Percentiles rank a stretch among this genome's conserved stretches.
These are phyloP conservation scores for Gossypium anomalum DNA, from an alignment of 345 rosid genomes.

Conservation along the genomic window DNA sequence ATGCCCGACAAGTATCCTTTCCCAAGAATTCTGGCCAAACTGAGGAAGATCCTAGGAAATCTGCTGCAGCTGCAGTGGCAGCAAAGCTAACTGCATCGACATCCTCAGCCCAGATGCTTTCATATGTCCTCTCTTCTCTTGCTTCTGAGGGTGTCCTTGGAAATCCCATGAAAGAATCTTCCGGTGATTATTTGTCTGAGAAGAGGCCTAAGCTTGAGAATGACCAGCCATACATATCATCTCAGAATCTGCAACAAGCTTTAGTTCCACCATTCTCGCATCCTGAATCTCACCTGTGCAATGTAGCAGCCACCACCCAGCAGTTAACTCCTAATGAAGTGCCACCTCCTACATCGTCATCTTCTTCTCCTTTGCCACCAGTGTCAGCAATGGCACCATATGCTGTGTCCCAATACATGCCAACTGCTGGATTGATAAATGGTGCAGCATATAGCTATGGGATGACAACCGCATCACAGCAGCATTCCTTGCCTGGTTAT, in stretches of 20 bases:
- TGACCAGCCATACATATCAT: conserved; percentile 47
- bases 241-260: conserved; percentile 30
- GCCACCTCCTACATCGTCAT: conserved; percentile 54
- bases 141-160: conserved; percentile 79
- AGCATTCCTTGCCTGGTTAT: conserved; percentile 36
- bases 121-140: conserved; percentile 80
- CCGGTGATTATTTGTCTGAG: conserved; percentile 45
- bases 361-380: conserved; percentile 48
- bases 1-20: conserved; percentile 32
- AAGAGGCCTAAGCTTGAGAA: conserved; percentile 72
- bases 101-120: conserved; percentile 88
- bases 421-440: conserved; percentile 43
- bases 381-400: conserved; percentile 52
- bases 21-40: conserved; percentile 24
- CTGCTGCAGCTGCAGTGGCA: conserved; percentile 82
- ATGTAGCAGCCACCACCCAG: conserved; percentile 23
- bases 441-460: conserved; percentile 48
- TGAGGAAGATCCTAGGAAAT: conserved; percentile 60
- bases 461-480: conserved; percentile 39
- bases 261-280: conserved; percentile 28
- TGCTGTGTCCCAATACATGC: conserved; percentile 56
- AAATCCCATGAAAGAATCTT: conserved; percentile 43
- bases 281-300: conserved; percentile 29
- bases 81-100: conserved; percentile 88
- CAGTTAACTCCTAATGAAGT: conserved; percentile 34